Evolutionary conservation across 306 rosid genomes (phyloP), one percentile per base, ranked within the genome.

Genomic region (Citrullus colocynthis): DNA sequence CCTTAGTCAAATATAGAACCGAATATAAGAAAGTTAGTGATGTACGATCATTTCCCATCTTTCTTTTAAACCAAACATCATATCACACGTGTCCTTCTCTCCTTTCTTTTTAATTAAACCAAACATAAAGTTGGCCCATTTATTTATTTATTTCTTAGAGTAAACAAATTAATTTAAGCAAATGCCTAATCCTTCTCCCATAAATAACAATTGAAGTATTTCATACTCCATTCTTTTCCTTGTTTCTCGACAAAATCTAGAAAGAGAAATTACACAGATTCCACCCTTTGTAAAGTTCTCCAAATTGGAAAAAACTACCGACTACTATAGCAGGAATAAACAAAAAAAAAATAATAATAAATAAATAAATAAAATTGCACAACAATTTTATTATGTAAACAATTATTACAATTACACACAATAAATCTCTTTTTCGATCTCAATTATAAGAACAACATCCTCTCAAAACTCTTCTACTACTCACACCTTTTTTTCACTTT

Each of bases 21-120:
- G 76, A 70, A 70, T 70, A 70, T 70, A 70, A 45, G 57, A 70
- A 70, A 70, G 76, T 44, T 24, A 24, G 76, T 42, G 74, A 44
- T 12, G 75, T 45, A 70, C 12, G 76, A 70, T 70, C 57, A 45
- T 9, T 70, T 69, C 75, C 57, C n/a, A 70, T 70, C 3, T 8
- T 70, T 21, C 2, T 7, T 13, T 45, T 6, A 5, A 70, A 24
- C 75, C 75, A 70, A 70, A 70, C 12, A 45, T 2, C 20, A 70
- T 2, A 6, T 45, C 58, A 44, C 76, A 70, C 76, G 76, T 70
- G 76, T 42, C 74, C 30, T 17, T 41, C 74, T 67, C 54, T n/a
- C 28, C 74, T 67, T 11, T 16, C 9, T 30, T 41, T 20, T 20
- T 20, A 69, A 41, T 32, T 32, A 32, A 69, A 41, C 55, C 73